Evolutionary conservation across 805 yeast genomes (phyloP).

Genomic region (Monosporozyma yasuniensis): DNA sequence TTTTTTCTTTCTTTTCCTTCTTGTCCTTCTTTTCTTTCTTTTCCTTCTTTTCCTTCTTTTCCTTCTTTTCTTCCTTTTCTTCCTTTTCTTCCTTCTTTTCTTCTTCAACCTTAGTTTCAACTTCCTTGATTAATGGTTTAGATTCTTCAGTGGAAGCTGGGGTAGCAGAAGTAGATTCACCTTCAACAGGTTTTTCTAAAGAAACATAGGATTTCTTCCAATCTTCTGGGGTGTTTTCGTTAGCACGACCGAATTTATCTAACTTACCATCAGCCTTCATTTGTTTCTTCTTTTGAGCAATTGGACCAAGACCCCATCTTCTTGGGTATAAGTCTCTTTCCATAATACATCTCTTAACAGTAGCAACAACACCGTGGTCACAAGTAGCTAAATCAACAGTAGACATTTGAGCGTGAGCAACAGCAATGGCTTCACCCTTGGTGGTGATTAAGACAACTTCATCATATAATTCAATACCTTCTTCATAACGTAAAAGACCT

Average conservation of each 20-base stretch:
- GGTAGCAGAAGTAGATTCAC: slow-evolving; percentile 22
- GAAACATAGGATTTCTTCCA: slow-evolving; percentile 85
- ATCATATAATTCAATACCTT: slow-evolving; percentile 92
- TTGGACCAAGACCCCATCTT: slow-evolving; percentile 99
- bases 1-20: slow-evolving; percentile 30
- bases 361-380: slow-evolving; percentile 98
- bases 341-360: slow-evolving; percentile 98
- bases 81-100: slow-evolving; percentile 47
- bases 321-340: slow-evolving; percentile 98
- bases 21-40: slow-evolving; percentile 34
- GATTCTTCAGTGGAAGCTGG: slow-evolving; percentile 27
- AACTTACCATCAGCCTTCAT: slow-evolving; percentile 94
- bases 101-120: slow-evolving; percentile 30
- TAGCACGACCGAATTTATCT: slow-evolving; percentile 89
- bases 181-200: slow-evolving; percentile 40
- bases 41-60: slow-evolving; percentile 38
- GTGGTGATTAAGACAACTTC: slow-evolving; percentile 98
- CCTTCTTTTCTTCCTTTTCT: slow-evolving; percentile 48
- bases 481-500: slow-evolving; percentile 94
- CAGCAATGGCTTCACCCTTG: slow-evolving; percentile 98
- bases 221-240: slow-evolving; percentile 85
- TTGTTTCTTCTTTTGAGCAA: slow-evolving; percentile 97
- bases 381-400: slow-evolving; percentile 93
- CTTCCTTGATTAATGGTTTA: slow-evolving; percentile 33
- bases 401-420: slow-evolving; percentile 98